Base-by-base conservation (phyloP, 1,284 basidiomycete species). In the Ganoderma resinaceum region DNA sequence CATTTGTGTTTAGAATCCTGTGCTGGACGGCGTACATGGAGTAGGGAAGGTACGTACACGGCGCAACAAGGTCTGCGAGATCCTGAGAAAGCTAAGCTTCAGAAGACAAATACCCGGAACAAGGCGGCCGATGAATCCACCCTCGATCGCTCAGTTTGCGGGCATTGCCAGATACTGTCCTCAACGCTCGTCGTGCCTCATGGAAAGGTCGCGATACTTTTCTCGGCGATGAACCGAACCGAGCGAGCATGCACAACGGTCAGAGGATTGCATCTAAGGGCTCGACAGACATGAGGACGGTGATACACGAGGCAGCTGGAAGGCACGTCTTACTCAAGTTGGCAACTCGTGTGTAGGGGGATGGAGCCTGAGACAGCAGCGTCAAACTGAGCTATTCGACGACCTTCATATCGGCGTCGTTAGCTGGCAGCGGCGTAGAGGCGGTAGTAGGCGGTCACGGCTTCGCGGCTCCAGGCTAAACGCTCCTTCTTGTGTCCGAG, bases 281-380 rank as follows among this genome's bases (percentile, higher is more conserved):
- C 58, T 65, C 63, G 69, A 65, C 63, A 58, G 62, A 61, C 71
- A 70, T 66, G 65, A 63, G 66, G 52, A 55, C 61, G 37, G 38
- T 69, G 69, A 69, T 67, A 58, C 71, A 72, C 69, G 69, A 40
- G 67, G 67, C 37, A 20, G 43, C 67, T 62, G 69, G 71, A 43
- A 67, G 67, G 67, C 71, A 40, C 31, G 33, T 61, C 53, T 69
- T 60, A 35, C 71, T 67, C 33, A n/a, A 63, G 63, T 4, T 20
- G 55, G 71, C 57, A 72, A 63, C 18, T 70, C 29, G 60, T 55
- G 66, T 57, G 67, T 69, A 67, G 55, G 62, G 42, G 59, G 35
- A 55, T 46, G 71, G 71, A 72, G 71, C 53, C 66, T 72, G 63
- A 62, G 58, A 38, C 40, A 40, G 58, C 52, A 43, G 33, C 43